Evolutionary conservation across 2,329 filamentous ascomycete species (phyloP).

Genomic region (Ophiostoma triangulosporum): DNA sequence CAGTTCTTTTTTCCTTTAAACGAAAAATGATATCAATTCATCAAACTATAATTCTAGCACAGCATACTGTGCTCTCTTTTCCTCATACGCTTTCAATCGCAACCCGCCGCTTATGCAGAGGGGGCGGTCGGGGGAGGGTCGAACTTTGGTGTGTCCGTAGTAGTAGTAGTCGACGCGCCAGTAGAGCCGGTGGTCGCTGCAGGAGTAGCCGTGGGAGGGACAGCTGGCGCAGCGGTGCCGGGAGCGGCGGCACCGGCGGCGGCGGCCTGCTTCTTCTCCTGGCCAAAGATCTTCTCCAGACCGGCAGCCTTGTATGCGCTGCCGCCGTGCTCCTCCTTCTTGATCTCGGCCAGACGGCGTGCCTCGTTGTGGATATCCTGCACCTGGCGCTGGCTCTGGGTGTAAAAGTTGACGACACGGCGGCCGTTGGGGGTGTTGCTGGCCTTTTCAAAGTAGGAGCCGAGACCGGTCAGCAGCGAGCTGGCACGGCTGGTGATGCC

Average conservation of each 20-base stretch:
- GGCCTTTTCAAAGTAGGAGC: slow-evolving; percentile 92
- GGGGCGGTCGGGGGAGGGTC: slow-evolving; percentile 14
- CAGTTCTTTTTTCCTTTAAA: neutral
- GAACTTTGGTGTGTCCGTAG: slow-evolving; percentile 12
- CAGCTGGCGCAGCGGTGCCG: neutral
- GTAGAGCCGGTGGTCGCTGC: slow-evolving; percentile 1
- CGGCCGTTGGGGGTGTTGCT: slow-evolving; percentile 75
- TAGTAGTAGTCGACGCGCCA: neutral
- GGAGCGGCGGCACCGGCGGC: neutral
- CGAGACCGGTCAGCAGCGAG: slow-evolving; percentile 49
- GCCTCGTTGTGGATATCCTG: slow-evolving; percentile 90
- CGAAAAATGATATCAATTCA: neutral
- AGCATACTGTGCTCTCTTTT: neutral
- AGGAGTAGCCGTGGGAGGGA: neutral
- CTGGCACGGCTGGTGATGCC: slow-evolving; percentile 63
- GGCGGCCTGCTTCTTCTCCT: slow-evolving; percentile 10
- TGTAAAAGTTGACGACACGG: slow-evolving; percentile 80
- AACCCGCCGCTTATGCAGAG: slow-evolving; percentile 1
- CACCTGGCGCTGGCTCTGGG: slow-evolving; percentile 72
- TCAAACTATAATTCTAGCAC: neutral
- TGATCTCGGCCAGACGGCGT: slow-evolving; percentile 72
- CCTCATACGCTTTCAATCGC: neutral
- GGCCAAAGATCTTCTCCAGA: slow-evolving; percentile 43
- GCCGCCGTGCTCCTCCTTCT: slow-evolving; percentile 51
- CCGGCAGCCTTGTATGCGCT: slow-evolving; percentile 47